These are phyloP conservation scores for Solanum virginianum DNA, from an alignment of 257 asterid species.

Conservation along the genomic window DNA sequence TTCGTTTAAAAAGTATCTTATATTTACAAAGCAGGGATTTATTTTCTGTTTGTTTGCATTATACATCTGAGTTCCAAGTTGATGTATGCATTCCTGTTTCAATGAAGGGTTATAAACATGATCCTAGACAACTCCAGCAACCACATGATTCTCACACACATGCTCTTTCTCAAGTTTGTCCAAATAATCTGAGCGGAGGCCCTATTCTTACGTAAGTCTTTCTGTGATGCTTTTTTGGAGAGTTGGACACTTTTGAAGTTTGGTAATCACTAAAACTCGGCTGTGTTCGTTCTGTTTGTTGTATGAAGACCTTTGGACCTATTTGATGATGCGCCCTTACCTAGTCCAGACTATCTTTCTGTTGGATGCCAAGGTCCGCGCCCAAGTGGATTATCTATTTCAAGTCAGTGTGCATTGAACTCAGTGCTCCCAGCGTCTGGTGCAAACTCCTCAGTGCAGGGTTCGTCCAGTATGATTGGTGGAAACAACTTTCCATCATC, in stretches of 20 bases:
- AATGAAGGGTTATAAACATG: constrained; percentile 45
- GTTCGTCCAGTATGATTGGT: constrained; percentile 47
- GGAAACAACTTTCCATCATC: constrained; percentile 55
- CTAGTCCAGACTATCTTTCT: constrained; percentile 49
- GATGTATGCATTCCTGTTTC: constrained; percentile 6
- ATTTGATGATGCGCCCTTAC: constrained; percentile 47
- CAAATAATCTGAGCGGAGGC: constrained; percentile 68
- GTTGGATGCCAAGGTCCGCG: constrained; percentile 68
- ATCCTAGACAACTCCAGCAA: constrained; percentile 69
- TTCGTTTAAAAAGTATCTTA: not conserved
- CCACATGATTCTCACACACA: constrained; percentile 74
- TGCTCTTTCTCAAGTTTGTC: constrained; percentile 73
- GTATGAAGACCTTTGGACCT: constrained; percentile 80
- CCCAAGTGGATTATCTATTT: constrained; percentile 36
- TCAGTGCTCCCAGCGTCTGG: constrained; percentile 43
- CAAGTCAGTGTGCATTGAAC: constrained; percentile 38
- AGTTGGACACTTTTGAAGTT: not conserved
- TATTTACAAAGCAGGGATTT: not conserved
- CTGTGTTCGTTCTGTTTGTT: not conserved
- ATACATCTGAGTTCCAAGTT: not conserved
- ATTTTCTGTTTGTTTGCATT: not conserved
- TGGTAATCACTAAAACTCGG: not conserved
- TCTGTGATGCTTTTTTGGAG: not conserved
- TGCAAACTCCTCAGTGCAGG: constrained; percentile 45
- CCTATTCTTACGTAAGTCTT: constrained; percentile 67